phyloP scores from a whole-genome alignment of 352 stramenopile genomes.

The Globisporangium splendens region DNA sequence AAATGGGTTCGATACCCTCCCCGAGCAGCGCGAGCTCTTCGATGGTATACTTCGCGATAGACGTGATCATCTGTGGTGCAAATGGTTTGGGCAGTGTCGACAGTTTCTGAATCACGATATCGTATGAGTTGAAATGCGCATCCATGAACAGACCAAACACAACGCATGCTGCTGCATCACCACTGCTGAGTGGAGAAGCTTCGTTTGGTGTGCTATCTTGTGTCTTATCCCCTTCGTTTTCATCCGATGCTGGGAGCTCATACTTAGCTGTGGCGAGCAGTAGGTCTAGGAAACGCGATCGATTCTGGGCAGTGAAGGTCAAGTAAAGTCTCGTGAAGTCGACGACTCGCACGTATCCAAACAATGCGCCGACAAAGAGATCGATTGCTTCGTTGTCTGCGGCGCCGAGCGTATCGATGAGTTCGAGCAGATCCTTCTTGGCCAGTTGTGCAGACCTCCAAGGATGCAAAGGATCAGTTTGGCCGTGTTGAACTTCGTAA shows the following conservation, averaged over 20 bases:
- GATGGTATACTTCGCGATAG: conserved; percentile 19
- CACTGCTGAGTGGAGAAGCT: neutral
- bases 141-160: conserved; percentile 54
- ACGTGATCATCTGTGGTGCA: conserved; percentile 21
- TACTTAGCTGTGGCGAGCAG: conserved; percentile 15
- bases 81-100: conserved; percentile 22
- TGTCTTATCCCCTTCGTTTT: conserved; percentile 13
- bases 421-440: conserved; percentile 39
- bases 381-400: conserved; percentile 29
- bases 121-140: conserved; percentile 26
- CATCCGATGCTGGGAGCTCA: neutral
- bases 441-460: conserved; percentile 27
- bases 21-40: conserved; percentile 35
- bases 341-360: conserved; percentile 28
- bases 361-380: conserved; percentile 35
- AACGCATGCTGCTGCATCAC: conserved; percentile 2
- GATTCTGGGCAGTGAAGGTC: conserved; percentile 29
- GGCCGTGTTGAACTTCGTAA: conserved; percentile 52
- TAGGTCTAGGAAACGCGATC: conserved; percentile 33
- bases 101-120: conserved; percentile 48
- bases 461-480: conserved; percentile 35
- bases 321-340: conserved; percentile 42
- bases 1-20: conserved; percentile 36
- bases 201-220: neutral
- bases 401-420: conserved; percentile 40